Evolutionary conservation across 2,329 filamentous ascomycete genomes (phyloP).

Genomic region (Macrophomina pseudophaseolina): DNA sequence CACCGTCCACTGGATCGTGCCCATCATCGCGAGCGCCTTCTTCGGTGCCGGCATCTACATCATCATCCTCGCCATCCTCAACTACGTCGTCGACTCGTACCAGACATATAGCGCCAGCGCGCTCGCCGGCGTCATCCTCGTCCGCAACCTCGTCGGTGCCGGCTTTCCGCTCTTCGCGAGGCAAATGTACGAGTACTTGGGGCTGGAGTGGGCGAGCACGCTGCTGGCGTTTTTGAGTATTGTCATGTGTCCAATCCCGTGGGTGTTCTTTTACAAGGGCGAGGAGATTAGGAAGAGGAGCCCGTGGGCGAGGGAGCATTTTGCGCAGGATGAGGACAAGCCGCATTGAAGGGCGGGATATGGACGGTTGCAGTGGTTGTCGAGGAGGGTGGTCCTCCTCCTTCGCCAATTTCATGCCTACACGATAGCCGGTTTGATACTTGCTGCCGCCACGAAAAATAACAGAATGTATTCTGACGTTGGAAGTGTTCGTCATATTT

Average conservation of each 20-base stretch:
- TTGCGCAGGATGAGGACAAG: slow-evolving; percentile 24
- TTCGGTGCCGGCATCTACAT: slow-evolving; percentile 33
- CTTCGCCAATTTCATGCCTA: too few relatives aligned
- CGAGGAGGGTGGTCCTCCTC: too few relatives aligned
- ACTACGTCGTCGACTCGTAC: slow-evolving; percentile 32
- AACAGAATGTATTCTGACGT: too few relatives aligned
- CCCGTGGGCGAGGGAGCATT: slow-evolving; percentile 28
- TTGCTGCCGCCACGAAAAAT: too few relatives aligned
- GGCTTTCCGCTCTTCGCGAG: slow-evolving; percentile 38
- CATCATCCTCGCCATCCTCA: slow-evolving; percentile 34
- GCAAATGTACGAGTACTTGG: slow-evolving; percentile 40
- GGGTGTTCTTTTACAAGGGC: slow-evolving; percentile 46
- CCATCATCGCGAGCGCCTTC: slow-evolving; percentile 30
- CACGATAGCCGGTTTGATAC: too few relatives aligned
- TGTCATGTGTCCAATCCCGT: slow-evolving; percentile 45
- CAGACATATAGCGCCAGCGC: slow-evolving; percentile 28
- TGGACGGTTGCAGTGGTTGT: too few relatives aligned
- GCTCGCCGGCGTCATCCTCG: slow-evolving; percentile 29
- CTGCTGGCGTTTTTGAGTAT: slow-evolving; percentile 47
- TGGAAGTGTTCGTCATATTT: too few relatives aligned
- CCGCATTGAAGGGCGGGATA: slow-evolving; percentile 9
- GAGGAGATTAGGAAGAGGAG: slow-evolving; percentile 31
- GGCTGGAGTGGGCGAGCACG: slow-evolving; percentile 45
- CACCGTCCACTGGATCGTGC: slow-evolving; percentile 29
- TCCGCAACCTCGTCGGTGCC: slow-evolving; percentile 31